These are phyloP conservation scores for Alnus glutinosa DNA, from an alignment of 306 rosid genomes.

Conservation along the genomic window DNA sequence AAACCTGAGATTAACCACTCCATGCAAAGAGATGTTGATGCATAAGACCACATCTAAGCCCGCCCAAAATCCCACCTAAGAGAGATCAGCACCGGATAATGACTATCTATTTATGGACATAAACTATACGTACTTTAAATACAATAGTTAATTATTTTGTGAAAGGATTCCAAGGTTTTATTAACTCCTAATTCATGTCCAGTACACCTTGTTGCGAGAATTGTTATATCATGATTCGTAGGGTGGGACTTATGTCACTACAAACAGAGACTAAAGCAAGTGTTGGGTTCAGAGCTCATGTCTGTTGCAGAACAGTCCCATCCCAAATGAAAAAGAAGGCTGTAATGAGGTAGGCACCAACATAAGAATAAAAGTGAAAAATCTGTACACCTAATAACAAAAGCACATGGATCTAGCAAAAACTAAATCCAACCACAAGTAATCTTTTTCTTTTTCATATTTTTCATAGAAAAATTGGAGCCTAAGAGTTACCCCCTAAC, in stretches of 20 bases:
- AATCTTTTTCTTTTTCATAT: not conserved
- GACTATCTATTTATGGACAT: not conserved
- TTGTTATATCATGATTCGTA: not conserved
- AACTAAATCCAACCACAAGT: not conserved
- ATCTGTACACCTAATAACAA: not conserved
- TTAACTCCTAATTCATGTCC: conserved; percentile 4
- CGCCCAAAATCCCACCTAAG: not conserved
- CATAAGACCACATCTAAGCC: not conserved
- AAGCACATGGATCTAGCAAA: not conserved
- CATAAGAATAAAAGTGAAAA: not conserved
- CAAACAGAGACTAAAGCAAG: conserved; percentile 9
- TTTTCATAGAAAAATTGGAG: not conserved
- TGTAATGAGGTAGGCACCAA: not conserved
- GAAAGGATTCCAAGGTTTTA: not conserved
- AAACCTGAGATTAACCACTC: not conserved
- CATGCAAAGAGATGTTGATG: not conserved
- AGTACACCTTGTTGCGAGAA: not conserved
- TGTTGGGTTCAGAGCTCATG: too few species aligned
- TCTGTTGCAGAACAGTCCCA: not conserved
- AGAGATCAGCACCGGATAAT: not conserved
- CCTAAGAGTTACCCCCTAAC: not conserved
- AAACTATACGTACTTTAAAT: not conserved
- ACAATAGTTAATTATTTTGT: not conserved
- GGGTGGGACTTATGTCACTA: conserved; percentile 1
- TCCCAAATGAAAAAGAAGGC: not conserved